A percentile compares a stretch with the other conserved stretches of the same genome.
Evolutionary conservation across 1,284 basidiomycete species (phyloP).

Genomic region (Tilletia caries): DNA sequence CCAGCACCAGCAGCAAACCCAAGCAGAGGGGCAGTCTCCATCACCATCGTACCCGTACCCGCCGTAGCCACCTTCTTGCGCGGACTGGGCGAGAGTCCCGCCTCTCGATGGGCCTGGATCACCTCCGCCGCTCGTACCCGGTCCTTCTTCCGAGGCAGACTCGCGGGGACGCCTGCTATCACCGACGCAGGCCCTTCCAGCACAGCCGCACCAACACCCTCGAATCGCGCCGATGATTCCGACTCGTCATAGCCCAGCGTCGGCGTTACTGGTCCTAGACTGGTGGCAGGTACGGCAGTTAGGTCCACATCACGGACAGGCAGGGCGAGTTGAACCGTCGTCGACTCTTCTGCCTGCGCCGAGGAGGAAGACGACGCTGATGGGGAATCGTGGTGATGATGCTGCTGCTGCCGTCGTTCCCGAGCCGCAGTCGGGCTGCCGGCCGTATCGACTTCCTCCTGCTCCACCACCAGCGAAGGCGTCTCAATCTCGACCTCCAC

Average conservation of each 20-base stretch:
- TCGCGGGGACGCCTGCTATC: not conserved
- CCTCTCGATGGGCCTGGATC: not conserved
- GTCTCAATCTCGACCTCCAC: not conserved
- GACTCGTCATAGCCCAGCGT: no score
- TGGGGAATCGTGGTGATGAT: no score
- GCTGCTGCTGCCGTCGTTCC: not conserved
- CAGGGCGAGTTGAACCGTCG: no score
- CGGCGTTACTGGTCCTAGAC: not conserved
- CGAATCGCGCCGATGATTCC: no score
- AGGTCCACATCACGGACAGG: no score
- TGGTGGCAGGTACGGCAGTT: no score
- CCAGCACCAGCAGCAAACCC: no score
- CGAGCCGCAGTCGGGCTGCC: not conserved
- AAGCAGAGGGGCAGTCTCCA: no score
- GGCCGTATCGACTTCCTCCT: not conserved
- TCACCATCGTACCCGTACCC: no score
- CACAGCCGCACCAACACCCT: not conserved
- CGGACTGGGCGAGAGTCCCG: not conserved
- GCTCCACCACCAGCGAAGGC: not conserved
- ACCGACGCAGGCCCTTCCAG: not conserved
- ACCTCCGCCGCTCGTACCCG: not conserved
- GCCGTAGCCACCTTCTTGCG: not conserved
- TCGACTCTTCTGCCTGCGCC: no score
- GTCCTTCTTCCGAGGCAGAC: constrained; percentile 8
- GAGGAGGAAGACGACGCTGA: no score